Percentiles rank a stretch among this genome's conserved stretches.
These are phyloP conservation scores for Salvia hispanica DNA, from an alignment of 257 asterid genomes.

Conservation along the genomic window DNA sequence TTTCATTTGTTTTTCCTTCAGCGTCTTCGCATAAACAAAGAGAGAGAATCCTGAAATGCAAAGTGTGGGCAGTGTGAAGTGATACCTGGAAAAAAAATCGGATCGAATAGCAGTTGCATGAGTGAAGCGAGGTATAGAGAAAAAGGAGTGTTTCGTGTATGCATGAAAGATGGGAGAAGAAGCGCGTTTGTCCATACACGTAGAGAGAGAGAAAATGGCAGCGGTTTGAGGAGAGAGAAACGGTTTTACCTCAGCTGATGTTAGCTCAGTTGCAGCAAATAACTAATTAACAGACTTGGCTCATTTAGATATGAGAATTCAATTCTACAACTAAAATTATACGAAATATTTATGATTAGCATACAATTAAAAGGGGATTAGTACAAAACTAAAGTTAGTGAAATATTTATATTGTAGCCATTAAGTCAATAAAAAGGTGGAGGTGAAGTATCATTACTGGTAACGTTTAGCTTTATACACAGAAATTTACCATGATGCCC, in stretches of 20 bases:
- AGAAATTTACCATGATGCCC: too few species aligned
- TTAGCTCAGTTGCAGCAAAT: not conserved
- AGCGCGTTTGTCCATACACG: slow-evolving; percentile 37
- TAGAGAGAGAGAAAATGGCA: slow-evolving; percentile 43
- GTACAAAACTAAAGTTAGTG: too few species aligned
- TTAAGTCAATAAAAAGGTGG: too few species aligned
- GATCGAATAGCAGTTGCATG: slow-evolving; percentile 41
- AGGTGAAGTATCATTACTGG: too few species aligned
- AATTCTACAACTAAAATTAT: too few species aligned
- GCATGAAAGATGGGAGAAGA: slow-evolving; percentile 20
- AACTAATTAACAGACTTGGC: too few species aligned
- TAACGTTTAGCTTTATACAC: too few species aligned
- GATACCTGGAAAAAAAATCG: slow-evolving; percentile 40
- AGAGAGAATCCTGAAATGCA: not conserved
- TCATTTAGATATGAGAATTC: too few species aligned
- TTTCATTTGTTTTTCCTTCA: not conserved
- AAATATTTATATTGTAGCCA: too few species aligned
- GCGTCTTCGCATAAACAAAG: not conserved
- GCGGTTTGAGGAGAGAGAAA: slow-evolving; percentile 34
- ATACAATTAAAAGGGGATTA: too few species aligned
- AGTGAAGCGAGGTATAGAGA: slow-evolving; percentile 40
- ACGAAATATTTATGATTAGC: too few species aligned
- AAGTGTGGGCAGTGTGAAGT: not conserved
- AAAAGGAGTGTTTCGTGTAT: not conserved
- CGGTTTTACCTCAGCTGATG: slow-evolving; percentile 36